Conservation (phyloP, 2,329 filamentous ascomycete genomes). For the Venturia carpophila region DNA sequence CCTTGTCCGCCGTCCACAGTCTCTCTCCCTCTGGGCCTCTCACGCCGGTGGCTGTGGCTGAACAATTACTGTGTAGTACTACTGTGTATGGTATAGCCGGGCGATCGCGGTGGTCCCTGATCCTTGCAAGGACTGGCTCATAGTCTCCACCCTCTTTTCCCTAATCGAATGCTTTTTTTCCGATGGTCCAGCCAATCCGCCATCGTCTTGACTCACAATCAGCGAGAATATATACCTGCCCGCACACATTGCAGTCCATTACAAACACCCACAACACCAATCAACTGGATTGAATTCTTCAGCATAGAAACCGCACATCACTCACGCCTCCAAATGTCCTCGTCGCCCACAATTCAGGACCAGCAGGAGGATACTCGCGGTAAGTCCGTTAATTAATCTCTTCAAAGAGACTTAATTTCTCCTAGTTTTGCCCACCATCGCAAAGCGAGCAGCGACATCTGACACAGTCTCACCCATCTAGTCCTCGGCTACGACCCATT, state of each 20-base stretch:
- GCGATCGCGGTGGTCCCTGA: no score
- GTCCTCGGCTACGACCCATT: constrained; percentile 91
- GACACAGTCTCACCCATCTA: constrained; percentile 31
- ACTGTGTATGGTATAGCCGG: no score
- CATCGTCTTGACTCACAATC: neutral
- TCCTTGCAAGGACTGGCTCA: no score
- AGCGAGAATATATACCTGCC: neutral
- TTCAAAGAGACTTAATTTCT: neutral
- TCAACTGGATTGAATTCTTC: neutral
- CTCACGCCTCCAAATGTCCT: neutral
- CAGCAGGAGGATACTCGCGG: constrained; percentile 10
- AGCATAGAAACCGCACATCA: neutral
- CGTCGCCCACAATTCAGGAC: neutral
- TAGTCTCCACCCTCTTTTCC: no score
- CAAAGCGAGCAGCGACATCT: neutral
- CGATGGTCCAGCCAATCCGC: neutral
- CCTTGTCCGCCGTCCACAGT: no score
- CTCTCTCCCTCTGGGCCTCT: no score
- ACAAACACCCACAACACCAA: neutral
- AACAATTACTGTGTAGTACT: no score
- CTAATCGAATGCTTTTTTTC: neutral
- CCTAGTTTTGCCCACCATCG: neutral
- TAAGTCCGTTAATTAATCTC: constrained; percentile 11
- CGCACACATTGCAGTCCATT: neutral
- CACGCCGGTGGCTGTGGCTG: no score